Percentiles rank a stretch among this genome's conserved stretches.
Conservation (phyloP, 208 protist species). For the Lotmaria passim region DNA sequence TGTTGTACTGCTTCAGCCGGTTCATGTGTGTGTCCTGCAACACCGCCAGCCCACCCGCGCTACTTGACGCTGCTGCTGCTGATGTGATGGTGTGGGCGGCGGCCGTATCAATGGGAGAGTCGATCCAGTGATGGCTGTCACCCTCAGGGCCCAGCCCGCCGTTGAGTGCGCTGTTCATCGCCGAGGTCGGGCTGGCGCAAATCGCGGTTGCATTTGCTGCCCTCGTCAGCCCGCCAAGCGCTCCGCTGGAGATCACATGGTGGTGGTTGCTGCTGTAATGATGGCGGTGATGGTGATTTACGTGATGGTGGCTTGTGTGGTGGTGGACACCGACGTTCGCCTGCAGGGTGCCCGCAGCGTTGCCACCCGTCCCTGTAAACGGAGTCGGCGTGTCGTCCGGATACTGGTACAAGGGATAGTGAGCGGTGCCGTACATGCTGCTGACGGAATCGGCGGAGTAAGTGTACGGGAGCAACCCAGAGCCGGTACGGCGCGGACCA, state of each 20-base stretch:
- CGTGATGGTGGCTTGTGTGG: not conserved
- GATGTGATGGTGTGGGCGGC: not conserved
- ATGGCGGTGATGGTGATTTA: not conserved
- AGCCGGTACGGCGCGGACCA: constrained; percentile 19
- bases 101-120: constrained; percentile 17
- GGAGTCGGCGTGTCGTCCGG: constrained; percentile 13
- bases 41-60: no score
- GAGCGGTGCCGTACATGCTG: constrained; percentile 45
- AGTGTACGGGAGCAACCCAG: constrained; percentile 40
- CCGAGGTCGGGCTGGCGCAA: not conserved
- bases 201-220: not conserved
- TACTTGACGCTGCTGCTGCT: not conserved
- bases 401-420: constrained; percentile 50
- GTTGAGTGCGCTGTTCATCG: not conserved
- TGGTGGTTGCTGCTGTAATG: not conserved
- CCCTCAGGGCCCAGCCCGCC: not conserved
- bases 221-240: not conserved
- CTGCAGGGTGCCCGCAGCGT: not conserved
- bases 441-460: constrained; percentile 49
- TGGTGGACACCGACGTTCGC: not conserved
- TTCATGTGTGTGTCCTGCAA: constrained; percentile 33
- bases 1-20: constrained; percentile 38
- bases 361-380: not conserved
- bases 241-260: not conserved
- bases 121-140: constrained; percentile 4